phyloP scores from a whole-genome alignment of 2,329 filamentous ascomycete species.

The Boeremia exigua region DNA sequence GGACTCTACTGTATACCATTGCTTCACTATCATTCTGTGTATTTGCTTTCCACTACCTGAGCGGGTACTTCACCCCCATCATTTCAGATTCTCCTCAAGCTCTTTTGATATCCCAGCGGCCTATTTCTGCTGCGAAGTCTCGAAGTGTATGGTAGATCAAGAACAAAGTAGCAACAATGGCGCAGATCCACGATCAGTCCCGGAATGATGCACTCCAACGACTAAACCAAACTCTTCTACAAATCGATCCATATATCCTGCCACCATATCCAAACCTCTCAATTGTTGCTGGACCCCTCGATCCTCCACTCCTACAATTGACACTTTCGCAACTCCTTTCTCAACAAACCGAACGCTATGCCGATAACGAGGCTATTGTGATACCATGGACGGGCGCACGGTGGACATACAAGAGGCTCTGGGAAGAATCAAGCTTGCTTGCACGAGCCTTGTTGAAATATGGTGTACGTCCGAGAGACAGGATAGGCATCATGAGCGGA shows the following conservation, averaged over 20 bases:
- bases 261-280: constrained; percentile 55
- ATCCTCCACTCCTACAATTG: constrained; percentile 73
- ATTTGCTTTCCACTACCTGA: constrained; percentile 20
- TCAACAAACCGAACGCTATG: constrained; percentile 70
- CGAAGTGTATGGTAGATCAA: background rate
- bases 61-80: constrained; percentile 18
- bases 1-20: constrained; percentile 27
- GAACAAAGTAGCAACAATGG: constrained; percentile 23
- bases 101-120: background rate
- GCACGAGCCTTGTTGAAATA: constrained; percentile 63
- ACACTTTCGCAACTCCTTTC: constrained; percentile 76
- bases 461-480: constrained; percentile 71
- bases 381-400: constrained; percentile 77
- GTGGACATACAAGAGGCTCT: constrained; percentile 65
- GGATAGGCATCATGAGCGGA: constrained; percentile 75
- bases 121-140: background rate
- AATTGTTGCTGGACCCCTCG: constrained; percentile 70
- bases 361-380: constrained; percentile 70
- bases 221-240: constrained; percentile 47
- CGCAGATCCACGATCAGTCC: constrained; percentile 35
- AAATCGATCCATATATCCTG: constrained; percentile 47
- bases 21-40: constrained; percentile 25
- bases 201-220: constrained; percentile 40
- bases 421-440: constrained; percentile 48
- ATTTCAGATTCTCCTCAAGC: constrained; percentile 6